These are phyloP conservation scores for Diaporthe citri DNA, from an alignment of 2,329 filamentous ascomycete genomes.

Conservation along the genomic window DNA sequence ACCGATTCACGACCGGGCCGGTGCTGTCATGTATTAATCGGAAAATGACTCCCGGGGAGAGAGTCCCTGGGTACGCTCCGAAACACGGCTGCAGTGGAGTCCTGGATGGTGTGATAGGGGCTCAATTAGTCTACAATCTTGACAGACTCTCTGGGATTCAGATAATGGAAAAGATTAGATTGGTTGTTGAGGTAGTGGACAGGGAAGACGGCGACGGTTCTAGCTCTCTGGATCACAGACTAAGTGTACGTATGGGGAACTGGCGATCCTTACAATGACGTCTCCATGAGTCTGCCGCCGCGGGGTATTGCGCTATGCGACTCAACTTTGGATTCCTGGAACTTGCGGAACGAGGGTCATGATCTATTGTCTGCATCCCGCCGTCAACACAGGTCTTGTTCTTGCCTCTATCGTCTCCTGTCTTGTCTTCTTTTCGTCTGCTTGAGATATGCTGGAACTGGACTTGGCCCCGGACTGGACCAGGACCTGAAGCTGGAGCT, in stretches of 20 bases:
- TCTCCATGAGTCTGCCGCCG: slow-evolving; percentile 18
- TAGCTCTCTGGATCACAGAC: not conserved
- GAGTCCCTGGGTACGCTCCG: slow-evolving; percentile 7
- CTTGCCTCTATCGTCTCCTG: too few species aligned
- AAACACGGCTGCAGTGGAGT: slow-evolving; percentile 26
- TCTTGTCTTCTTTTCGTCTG: not conserved
- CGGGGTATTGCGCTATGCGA: not conserved
- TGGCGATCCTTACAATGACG: slow-evolving; percentile 27
- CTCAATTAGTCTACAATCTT: not conserved
- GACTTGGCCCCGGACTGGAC: not conserved
- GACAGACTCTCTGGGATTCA: not conserved
- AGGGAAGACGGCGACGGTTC: not conserved
- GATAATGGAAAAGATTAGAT: not conserved
- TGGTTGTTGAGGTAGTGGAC: not conserved
- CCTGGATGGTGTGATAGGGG: slow-evolving; percentile 12
- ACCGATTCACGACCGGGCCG: slow-evolving; percentile 36
- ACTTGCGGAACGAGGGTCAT: not conserved
- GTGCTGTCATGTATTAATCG: slow-evolving; percentile 37
- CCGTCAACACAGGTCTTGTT: not conserved
- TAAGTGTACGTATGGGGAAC: not conserved
- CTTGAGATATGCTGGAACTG: not conserved
- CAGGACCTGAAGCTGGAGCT: slow-evolving; percentile 6
- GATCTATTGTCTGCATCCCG: too few species aligned
- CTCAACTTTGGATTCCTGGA: not conserved
- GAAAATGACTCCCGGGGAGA: slow-evolving; percentile 16